Base-by-base conservation (phyloP, 2,329 filamentous ascomycete species). In the Arthrobotrys sphaeroides region DNA sequence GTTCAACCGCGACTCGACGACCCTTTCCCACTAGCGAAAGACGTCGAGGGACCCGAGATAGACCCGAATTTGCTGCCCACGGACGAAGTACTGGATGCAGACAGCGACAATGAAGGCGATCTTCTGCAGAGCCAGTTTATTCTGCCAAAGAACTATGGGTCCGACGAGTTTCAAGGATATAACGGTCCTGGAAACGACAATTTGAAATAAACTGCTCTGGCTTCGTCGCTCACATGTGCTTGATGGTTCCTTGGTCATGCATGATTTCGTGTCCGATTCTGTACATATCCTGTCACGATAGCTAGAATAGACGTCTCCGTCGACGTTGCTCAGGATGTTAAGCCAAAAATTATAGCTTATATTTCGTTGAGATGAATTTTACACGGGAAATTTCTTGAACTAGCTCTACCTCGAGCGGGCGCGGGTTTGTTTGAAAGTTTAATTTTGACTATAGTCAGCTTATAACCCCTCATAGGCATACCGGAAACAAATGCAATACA, bases 101-200 rank as follows among this genome's bases (percentile, higher is more conserved):
- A 43, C 6, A 20, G 26, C 4, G 47, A 64, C 9, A 38, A 64
- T 2, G 67, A 57, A 16, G 20, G 18, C 1, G 47, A 51, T 18
- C 16, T 16, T 5, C 12, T 55, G n/a, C 33, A n/a, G n/a, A n/a
- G n/a, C n/a, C n/a, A n/a, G n/a, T n/a, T 55, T 24, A 66, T 55
- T 4, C 16, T 16, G 9, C 20, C 47, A 9, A 0, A 10, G 2
- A 45, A 66, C 22, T 66, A 64, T 40, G 43, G 43, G 9, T 26
- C 55, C 7, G 20, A 69, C 6, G 43, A 3, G 2, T 69, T 62
- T 45, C n/a, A n/a, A n/a, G 66, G 43, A 5, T 31, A 47, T 18
- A 28, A 28, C 12, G 43, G 47, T 18, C 60, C 60, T 53, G 66
- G 55, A 13, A 68, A 68, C 13, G 65, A 60, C 10, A 53, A 43